Percentiles rank a stretch among this genome's conserved stretches.
Conservation (phyloP, 2,329 filamentous ascomycete genomes). For the Trichophyton simii region DNA sequence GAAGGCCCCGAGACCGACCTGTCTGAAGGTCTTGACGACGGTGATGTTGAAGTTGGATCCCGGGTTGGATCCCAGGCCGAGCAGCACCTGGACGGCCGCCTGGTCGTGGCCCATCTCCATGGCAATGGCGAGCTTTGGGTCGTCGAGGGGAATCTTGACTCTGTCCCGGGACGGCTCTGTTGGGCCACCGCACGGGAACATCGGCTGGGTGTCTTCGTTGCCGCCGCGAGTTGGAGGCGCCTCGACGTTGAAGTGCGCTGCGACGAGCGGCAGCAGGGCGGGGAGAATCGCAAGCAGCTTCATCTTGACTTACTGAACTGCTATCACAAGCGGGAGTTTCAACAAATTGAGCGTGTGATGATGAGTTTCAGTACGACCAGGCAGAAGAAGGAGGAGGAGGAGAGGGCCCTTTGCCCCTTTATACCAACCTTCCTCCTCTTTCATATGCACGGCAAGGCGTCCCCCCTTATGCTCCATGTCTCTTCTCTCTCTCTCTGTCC, state of each 20-base stretch:
- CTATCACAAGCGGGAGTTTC: no score
- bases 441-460: no score
- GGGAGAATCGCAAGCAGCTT: constrained; percentile 29
- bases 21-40: constrained; percentile 48
- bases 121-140: constrained; percentile 39
- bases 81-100: constrained; percentile 41
- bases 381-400: neutral
- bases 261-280: constrained; percentile 32
- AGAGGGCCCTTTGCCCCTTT: neutral
- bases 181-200: constrained; percentile 39
- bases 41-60: constrained; percentile 56
- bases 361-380: no score
- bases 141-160: constrained; percentile 38
- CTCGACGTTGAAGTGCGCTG: constrained; percentile 45
- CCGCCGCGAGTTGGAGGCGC: constrained; percentile 42
- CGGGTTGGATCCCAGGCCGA: constrained; percentile 41
- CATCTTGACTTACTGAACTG: constrained; percentile 12
- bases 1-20: constrained; percentile 50
- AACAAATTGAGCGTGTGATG: no score
- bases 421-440: neutral
- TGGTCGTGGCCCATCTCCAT: constrained; percentile 42
- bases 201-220: constrained; percentile 35
- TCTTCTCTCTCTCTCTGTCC: no score
- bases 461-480: no score
- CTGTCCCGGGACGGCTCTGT: constrained; percentile 35